A percentile compares a stretch with the other conserved stretches of the same genome.
Conservation (phyloP, 2,329 filamentous ascomycete genomes). For the Pezicula carpinea region DNA sequence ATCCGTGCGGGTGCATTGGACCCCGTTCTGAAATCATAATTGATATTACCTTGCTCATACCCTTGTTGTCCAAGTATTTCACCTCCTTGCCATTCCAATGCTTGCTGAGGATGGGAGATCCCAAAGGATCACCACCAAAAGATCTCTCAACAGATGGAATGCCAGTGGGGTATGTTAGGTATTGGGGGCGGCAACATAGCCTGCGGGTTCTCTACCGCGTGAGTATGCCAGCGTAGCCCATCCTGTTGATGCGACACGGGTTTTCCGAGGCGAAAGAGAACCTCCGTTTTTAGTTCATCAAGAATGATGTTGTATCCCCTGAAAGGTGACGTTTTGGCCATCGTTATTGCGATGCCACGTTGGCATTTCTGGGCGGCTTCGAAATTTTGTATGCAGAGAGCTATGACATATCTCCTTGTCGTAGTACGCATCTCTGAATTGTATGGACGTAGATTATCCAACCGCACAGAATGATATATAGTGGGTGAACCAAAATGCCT, state of each 20-base stretch:
- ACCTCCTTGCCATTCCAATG: too few species aligned
- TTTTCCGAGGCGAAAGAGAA: too few species aligned
- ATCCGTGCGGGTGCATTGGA: background rate
- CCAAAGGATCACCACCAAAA: too few species aligned
- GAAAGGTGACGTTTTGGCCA: constrained; percentile 4
- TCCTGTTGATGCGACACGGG: too few species aligned
- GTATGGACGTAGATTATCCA: constrained; percentile 50
- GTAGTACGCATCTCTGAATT: constrained; percentile 30
- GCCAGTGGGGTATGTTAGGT: too few species aligned
- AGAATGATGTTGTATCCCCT: constrained; percentile 36
- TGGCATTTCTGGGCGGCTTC: constrained; percentile 9
- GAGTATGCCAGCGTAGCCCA: too few species aligned
- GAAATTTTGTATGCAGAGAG: constrained; percentile 4
- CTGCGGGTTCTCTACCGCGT: too few species aligned
- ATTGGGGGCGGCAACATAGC: too few species aligned
- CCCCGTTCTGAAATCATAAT: background rate
- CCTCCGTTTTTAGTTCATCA: constrained; percentile 29
- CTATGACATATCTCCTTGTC: background rate
- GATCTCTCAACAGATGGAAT: too few species aligned
- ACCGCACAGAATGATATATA: constrained; percentile 51
- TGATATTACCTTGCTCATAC: background rate
- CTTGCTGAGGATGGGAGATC: too few species aligned
- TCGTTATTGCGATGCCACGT: constrained; percentile 19
- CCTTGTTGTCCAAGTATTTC: too few species aligned
- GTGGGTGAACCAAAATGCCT: constrained; percentile 36